Base-by-base conservation (phyloP, 2,329 filamentous ascomycete genomes). In the Blastomyces emzantsi region DNA sequence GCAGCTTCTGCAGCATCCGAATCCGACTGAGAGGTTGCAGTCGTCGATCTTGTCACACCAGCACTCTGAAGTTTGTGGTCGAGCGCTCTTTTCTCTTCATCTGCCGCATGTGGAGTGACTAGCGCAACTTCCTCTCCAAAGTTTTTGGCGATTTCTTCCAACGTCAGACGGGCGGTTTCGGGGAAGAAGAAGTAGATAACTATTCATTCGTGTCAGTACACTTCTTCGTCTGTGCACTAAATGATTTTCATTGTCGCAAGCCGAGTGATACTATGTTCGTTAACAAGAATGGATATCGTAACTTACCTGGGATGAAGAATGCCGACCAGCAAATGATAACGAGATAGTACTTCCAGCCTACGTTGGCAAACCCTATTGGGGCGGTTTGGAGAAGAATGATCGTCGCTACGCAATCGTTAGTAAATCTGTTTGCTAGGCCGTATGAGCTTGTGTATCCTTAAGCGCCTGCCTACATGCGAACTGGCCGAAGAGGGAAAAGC, bases 91-190 rank as follows among this genome's bases (percentile, higher is more conserved):
- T 71, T 72, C 65, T 77, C 73, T 51, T 76, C 75, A 17, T 79
- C 79, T 0, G 75, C 76, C 0, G 76, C 75, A 66, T 79, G 76
- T 3, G 76, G 79, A 7, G 80, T 68, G 55, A 79, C 73, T 3
- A 81, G 76, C 0, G 79, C 79, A 7, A 82, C 79, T 30, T 82
- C 79, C 60, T 83, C 81, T 7, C 80, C 81, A 62, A 83, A 81
- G 60, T 76, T 76, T 62, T 75, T 70, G 17, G 73, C 76, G 30
- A 81, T 77, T 65, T 81, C 79, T 64, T 81, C 80, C 11, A 81
- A 69, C 0, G 77, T 77, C 51, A 80, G 69, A 15, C 72, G 71
- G 2, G 76, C 76, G 3, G 77, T 79, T 65, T 79, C 77, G 1
- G 77, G 77, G 67, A 72, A 79, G 70, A 74, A 80, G 67, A 79